These are phyloP conservation scores for Suhomyces kunorum DNA, from an alignment of 1,139 yeast genomes.

Conservation along the genomic window DNA sequence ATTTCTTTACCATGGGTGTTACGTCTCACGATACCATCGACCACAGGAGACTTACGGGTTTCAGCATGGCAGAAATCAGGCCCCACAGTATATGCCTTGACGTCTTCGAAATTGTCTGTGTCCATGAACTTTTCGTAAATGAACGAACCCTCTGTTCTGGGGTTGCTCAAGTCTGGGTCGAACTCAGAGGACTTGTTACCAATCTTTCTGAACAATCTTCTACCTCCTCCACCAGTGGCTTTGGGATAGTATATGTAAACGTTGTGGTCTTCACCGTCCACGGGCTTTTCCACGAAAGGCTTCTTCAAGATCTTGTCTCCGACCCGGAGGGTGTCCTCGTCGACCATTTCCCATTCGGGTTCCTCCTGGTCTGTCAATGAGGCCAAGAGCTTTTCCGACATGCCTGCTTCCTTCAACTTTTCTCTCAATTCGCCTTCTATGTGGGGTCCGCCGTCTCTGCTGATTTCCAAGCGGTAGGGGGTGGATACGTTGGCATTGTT, in stretches of 20 bases:
- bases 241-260: slow-evolving; percentile 89
- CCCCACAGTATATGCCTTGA: slow-evolving; percentile 97
- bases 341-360: slow-evolving; percentile 86
- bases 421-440: slow-evolving; percentile 62
- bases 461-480: slow-evolving; percentile 82
- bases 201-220: slow-evolving; percentile 89
- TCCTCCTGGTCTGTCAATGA: slow-evolving; percentile 69
- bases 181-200: slow-evolving; percentile 97
- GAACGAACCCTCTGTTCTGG: slow-evolving; percentile 88
- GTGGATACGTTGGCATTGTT: slow-evolving; percentile 85
- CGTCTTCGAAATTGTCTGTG: slow-evolving; percentile 97
- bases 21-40: slow-evolving; percentile 96
- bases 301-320: slow-evolving; percentile 72
- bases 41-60: slow-evolving; percentile 97
- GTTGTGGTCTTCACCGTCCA: slow-evolving; percentile 98
- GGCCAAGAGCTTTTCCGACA: slow-evolving; percentile 48
- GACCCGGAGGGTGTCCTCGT: slow-evolving; percentile 79
- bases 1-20: slow-evolving; percentile 98
- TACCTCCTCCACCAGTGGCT: slow-evolving; percentile 95
- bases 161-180: slow-evolving; percentile 73
- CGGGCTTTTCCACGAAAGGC: slow-evolving; percentile 98
- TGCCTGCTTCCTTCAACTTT: slow-evolving; percentile 39
- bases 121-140: slow-evolving; percentile 96
- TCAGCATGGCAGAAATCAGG: slow-evolving; percentile 92
- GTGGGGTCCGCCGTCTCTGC: slow-evolving; percentile 96